Evolutionary conservation across 257 asterid species (phyloP).

Genomic region (Fraxinus cuspidata): DNA sequence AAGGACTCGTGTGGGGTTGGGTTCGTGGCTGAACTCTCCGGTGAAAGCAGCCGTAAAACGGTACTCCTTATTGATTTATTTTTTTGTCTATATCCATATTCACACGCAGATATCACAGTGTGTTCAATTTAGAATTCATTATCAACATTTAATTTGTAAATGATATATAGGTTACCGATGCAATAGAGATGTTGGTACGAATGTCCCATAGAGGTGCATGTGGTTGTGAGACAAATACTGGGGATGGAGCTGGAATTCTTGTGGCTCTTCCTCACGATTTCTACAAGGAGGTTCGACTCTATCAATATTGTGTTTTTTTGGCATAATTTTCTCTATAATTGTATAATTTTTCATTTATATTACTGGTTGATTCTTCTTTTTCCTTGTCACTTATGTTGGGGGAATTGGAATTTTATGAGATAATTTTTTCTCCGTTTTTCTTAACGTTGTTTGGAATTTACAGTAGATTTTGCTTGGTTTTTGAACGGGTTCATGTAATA

Average conservation of each 20-base stretch:
- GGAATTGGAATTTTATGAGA: not conserved
- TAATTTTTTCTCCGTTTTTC: not conserved
- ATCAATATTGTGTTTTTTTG: not conserved
- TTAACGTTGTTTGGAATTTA: not conserved
- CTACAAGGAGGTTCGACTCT: constrained; percentile 69
- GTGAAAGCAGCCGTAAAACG: constrained; percentile 94
- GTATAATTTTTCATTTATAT: not conserved
- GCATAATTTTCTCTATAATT: not conserved
- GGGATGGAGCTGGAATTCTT: constrained; percentile 99
- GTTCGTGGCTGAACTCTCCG: constrained; percentile 95
- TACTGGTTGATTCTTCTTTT: not conserved
- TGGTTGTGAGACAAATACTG: constrained; percentile 98
- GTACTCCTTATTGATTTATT: constrained; percentile 27
- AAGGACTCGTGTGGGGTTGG: constrained; percentile 99
- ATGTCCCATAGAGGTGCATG: constrained; percentile 99
- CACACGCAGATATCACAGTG: not conserved
- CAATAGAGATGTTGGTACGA: constrained; percentile 91
- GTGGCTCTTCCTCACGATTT: constrained; percentile 91
- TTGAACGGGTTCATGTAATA: not conserved
- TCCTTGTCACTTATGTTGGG: not conserved
- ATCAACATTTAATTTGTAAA: not conserved
- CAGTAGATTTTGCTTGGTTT: not conserved
- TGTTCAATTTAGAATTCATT: not conserved
- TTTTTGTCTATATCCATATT: not conserved
- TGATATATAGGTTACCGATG: constrained; percentile 79